Conservation (phyloP, 2,329 filamentous ascomycete species). For the Paracorniculantispora psalliotae region DNA sequence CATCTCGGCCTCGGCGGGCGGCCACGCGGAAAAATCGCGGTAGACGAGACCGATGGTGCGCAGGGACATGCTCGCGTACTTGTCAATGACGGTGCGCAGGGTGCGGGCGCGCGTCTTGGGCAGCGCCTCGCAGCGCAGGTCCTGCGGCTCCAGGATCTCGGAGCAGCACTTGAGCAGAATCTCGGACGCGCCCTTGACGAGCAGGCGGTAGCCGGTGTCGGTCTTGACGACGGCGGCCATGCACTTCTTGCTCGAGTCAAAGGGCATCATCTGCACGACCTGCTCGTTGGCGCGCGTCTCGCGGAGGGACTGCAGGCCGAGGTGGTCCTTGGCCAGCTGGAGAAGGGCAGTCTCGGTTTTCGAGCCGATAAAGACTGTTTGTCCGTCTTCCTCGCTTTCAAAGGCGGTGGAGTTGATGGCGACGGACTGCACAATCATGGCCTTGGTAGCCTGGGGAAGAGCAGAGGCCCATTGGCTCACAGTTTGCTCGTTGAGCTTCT, state of each 20-base stretch:
- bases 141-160: constrained; percentile 37
- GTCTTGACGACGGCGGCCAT: constrained; percentile 50
- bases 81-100: constrained; percentile 50
- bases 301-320: constrained; percentile 43
- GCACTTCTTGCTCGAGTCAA: constrained; percentile 51
- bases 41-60: constrained; percentile 73
- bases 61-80: constrained; percentile 60
- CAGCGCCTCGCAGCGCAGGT: constrained; percentile 47
- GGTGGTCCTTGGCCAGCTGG: constrained; percentile 43
- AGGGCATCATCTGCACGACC: constrained; percentile 47
- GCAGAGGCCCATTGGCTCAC: constrained; percentile 16
- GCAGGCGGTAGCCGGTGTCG: constrained; percentile 41
- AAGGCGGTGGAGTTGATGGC: constrained; percentile 56
- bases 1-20: constrained; percentile 59
- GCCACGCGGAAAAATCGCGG: constrained; percentile 66
- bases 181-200: constrained; percentile 54
- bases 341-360: constrained; percentile 54
- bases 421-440: constrained; percentile 37
- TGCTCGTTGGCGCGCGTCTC: constrained; percentile 42
- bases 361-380: constrained; percentile 46
- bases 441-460: constrained; percentile 24
- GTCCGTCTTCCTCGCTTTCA: constrained; percentile 43
- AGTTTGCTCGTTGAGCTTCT: constrained; percentile 18
- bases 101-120: constrained; percentile 50
- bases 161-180: constrained; percentile 45